Evolutionary conservation across 2,329 filamentous ascomycete species (phyloP).

Genomic region (Lecanoromycetidae sp.): DNA sequence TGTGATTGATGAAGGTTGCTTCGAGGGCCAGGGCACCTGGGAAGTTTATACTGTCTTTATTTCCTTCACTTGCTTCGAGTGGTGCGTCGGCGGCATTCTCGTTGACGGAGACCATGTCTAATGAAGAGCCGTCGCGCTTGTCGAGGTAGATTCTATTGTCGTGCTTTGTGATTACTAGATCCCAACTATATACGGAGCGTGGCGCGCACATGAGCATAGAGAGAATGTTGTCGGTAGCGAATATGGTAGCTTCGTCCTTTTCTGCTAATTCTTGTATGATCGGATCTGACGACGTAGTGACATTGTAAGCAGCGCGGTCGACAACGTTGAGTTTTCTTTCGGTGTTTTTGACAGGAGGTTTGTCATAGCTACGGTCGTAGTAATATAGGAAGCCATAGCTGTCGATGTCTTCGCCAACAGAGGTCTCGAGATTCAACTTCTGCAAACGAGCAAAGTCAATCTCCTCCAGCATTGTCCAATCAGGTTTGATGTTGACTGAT

Average conservation of each 20-base stretch:
- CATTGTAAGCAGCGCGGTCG: constrained; percentile 94
- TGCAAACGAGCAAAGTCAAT: constrained; percentile 92
- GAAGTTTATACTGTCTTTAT: constrained; percentile 90
- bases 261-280: constrained; percentile 95
- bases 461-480: constrained; percentile 93
- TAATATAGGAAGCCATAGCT: constrained; percentile 96
- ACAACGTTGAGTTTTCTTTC: constrained; percentile 80
- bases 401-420: constrained; percentile 89
- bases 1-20: constrained; percentile 99
- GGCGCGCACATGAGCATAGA: constrained; percentile 99
- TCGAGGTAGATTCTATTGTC: constrained; percentile 97
- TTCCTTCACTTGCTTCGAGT: constrained; percentile 78
- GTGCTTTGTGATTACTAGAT: constrained; percentile 85
- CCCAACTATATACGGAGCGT: constrained; percentile 95
- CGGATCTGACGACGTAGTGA: constrained; percentile 90
- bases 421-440: constrained; percentile 91
- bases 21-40: constrained; percentile 88
- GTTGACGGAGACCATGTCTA: constrained; percentile 98
- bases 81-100: constrained; percentile 96
- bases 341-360: constrained; percentile 75
- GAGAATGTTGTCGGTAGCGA: constrained; percentile 90
- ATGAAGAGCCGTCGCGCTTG: constrained; percentile 87
- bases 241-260: constrained; percentile 90
- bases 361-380: constrained; percentile 94
- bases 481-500: constrained; percentile 88